phyloP scores from a whole-genome alignment of 2,329 filamentous ascomycete species.

The Colletotrichum euphorbiae region DNA sequence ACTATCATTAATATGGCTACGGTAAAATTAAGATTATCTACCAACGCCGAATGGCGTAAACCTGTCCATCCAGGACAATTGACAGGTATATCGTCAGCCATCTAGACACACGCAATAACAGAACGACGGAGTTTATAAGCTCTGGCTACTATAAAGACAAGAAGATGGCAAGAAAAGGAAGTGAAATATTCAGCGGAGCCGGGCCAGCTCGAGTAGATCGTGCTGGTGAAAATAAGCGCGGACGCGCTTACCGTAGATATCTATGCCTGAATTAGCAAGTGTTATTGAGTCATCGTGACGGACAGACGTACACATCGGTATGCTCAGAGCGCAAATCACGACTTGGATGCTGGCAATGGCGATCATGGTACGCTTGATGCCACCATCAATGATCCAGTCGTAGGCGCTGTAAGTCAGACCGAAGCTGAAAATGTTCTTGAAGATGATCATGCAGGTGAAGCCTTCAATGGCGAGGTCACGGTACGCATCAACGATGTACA shows the following conservation, averaged over 20 bases:
- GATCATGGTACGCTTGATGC: slow-evolving; percentile 73
- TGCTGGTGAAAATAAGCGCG: slow-evolving; percentile 81
- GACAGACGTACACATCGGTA: slow-evolving; percentile 79
- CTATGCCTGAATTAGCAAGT: slow-evolving; percentile 53
- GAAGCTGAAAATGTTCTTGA: slow-evolving; percentile 96
- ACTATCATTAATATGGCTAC: slow-evolving; percentile 6
- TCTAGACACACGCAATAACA: neutral
- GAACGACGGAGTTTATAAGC: neutral
- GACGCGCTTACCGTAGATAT: slow-evolving; percentile 82
- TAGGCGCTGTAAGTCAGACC: slow-evolving; percentile 86
- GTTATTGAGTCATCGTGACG: neutral
- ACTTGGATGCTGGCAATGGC: slow-evolving; percentile 82
- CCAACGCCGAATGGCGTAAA: neutral
- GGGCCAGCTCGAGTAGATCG: slow-evolving; percentile 70
- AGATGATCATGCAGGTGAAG: slow-evolving; percentile 89
- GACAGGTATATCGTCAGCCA: neutral
- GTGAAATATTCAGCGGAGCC: slow-evolving; percentile 45
- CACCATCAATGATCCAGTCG: slow-evolving; percentile 79
- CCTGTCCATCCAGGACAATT: neutral
- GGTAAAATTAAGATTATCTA: too few relatives aligned
- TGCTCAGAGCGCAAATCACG: slow-evolving; percentile 76
- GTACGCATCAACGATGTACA: slow-evolving; percentile 95
- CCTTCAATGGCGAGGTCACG: slow-evolving; percentile 87
- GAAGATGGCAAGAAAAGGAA: neutral
- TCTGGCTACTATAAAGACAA: neutral